Evolutionary conservation across 495 filamentous ascomycete species (phyloP).

Genomic region (Glarea lozoyensis): DNA sequence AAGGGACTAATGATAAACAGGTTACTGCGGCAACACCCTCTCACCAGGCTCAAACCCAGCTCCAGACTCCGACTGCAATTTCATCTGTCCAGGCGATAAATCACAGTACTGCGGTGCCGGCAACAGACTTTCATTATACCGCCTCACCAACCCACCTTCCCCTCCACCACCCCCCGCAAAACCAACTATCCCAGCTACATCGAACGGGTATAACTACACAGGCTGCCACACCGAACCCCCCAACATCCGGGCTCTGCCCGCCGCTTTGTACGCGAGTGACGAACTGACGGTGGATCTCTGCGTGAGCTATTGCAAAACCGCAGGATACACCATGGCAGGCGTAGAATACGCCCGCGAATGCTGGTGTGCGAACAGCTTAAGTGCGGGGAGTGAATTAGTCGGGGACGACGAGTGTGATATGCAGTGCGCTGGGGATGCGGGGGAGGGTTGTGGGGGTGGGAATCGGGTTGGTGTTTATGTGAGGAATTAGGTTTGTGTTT

Average conservation of each 20-base stretch:
- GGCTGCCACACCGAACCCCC: slow-evolving; percentile 39
- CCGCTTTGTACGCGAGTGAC: slow-evolving; percentile 28
- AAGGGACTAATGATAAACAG: slow-evolving; percentile 27
- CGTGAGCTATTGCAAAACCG: slow-evolving; percentile 35
- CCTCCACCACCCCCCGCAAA: slow-evolving; percentile 7
- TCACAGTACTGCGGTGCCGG: slow-evolving; percentile 32
- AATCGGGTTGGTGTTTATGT: slow-evolving; percentile 33
- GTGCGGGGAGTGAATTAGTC: slow-evolving; percentile 2
- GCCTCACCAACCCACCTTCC: slow-evolving; percentile 11
- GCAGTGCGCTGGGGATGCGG: slow-evolving; percentile 22
- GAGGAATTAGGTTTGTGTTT: too few species aligned
- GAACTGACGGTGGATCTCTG: slow-evolving; percentile 41
- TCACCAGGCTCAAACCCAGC: slow-evolving; percentile 29
- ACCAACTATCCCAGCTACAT: slow-evolving; percentile 21
- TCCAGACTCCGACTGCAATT: slow-evolving; percentile 35
- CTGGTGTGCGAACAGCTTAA: slow-evolving; percentile 25
- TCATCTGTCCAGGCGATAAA: slow-evolving; percentile 37
- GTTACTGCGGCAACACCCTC: slow-evolving; percentile 41
- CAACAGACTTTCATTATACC: slow-evolving; percentile 24
- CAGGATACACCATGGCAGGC: slow-evolving; percentile 34
- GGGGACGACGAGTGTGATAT: slow-evolving; percentile 22
- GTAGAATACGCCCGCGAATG: slow-evolving; percentile 44
- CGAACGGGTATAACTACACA: slow-evolving; percentile 32
- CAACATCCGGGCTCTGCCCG: slow-evolving; percentile 19
- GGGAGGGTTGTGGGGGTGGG: slow-evolving; percentile 26